These are phyloP conservation scores for Talaromyces nanjingensis DNA, from an alignment of 495 filamentous ascomycete species.

Conservation along the genomic window DNA sequence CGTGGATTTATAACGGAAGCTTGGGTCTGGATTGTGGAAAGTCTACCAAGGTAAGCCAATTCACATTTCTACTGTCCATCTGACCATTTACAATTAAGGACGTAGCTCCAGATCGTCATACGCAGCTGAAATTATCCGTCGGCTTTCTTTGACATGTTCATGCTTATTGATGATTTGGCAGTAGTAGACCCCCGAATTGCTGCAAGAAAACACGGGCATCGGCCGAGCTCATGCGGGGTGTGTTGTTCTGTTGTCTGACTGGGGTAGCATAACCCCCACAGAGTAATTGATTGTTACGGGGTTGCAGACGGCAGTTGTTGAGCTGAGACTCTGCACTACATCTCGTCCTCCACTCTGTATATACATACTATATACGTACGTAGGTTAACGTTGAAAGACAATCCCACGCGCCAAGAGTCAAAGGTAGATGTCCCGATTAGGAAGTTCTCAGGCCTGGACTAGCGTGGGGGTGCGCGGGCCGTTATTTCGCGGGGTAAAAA, in stretches of 20 bases:
- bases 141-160: no score
- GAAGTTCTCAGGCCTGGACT: not conserved
- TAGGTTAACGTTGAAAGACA: not conserved
- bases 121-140: not conserved
- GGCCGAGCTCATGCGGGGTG: not conserved
- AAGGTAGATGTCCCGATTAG: not conserved
- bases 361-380: no score
- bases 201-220: not conserved
- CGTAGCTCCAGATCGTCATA: not conserved
- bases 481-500: not conserved
- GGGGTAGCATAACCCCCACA: not conserved
- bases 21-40: not conserved
- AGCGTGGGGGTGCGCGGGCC: not conserved
- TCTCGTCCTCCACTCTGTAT: no score
- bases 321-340: no score
- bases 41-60: not conserved
- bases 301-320: not conserved
- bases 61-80: not conserved
- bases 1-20: not conserved
- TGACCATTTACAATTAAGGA: not conserved
- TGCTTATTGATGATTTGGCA: not conserved
- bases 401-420: not conserved
- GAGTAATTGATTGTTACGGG: not conserved
- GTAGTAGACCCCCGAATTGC: not conserved
- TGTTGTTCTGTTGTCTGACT: not conserved